Percentiles rank a stretch among this genome's conserved stretches.
phyloP scores from a whole-genome alignment of 1,284 basidiomycete species.

The Pseudomicrostroma phylloplanum region DNA sequence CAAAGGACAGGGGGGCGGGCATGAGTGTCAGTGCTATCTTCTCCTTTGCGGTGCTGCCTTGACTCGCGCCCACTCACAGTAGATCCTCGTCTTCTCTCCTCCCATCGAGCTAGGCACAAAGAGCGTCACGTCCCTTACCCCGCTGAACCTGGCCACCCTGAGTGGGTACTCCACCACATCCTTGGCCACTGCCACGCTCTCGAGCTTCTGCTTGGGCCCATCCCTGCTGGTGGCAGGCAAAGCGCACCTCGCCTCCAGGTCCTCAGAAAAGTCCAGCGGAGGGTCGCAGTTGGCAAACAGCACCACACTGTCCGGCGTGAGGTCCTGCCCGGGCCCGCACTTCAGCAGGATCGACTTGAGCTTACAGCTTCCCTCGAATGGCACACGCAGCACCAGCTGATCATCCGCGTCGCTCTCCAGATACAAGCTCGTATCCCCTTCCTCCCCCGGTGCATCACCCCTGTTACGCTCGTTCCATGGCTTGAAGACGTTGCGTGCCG shows the following conservation, averaged over 20 bases:
- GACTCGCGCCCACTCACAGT: slow-evolving; percentile 13
- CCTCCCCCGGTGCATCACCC: not conserved
- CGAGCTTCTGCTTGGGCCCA: slow-evolving; percentile 26
- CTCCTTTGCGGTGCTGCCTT: not conserved
- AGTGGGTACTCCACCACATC: slow-evolving; percentile 41
- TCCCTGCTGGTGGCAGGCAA: slow-evolving; percentile 15
- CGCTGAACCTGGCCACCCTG: slow-evolving; percentile 37
- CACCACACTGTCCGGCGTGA: slow-evolving; percentile 32
- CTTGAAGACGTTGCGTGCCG: slow-evolving; percentile 24
- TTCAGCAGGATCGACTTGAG: slow-evolving; percentile 30
- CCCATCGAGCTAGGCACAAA: slow-evolving; percentile 32
- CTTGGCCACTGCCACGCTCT: slow-evolving; percentile 30
- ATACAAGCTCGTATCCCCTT: slow-evolving; percentile 50
- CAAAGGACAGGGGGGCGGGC: not conserved
- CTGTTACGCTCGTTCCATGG: slow-evolving; percentile 26
- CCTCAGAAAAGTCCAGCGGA: slow-evolving; percentile 34
- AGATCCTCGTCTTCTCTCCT: slow-evolving; percentile 25
- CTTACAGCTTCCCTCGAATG: slow-evolving; percentile 40
- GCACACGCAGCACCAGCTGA: slow-evolving; percentile 56
- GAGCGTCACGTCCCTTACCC: slow-evolving; percentile 35
- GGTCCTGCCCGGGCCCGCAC: slow-evolving; percentile 18
- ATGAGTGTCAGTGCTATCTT: not conserved
- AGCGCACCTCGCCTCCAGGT: slow-evolving; percentile 10
- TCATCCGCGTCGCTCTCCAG: slow-evolving; percentile 75
- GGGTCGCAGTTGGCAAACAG: slow-evolving; percentile 35